Base-by-base conservation (phyloP, 768 basidiomycete genomes). In the Nevesoporus exiguus region DNA sequence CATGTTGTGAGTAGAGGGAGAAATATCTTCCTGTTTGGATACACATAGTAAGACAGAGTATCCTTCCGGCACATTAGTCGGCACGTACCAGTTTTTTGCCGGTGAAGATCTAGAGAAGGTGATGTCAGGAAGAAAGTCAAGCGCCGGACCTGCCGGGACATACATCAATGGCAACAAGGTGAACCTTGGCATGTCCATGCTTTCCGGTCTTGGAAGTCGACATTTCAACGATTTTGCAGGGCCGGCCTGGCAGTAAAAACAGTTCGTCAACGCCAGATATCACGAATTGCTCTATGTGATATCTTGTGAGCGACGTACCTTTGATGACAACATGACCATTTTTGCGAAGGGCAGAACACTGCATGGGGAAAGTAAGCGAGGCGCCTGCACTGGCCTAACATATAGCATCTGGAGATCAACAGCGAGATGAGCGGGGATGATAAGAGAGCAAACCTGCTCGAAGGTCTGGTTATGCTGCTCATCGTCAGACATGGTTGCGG, bases 101-200 rank as follows among this genome's bases (percentile, higher is more conserved):
- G 60, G 96, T 99, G 83, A 99, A 99, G 77, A 99, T 98, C 96
- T 97, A 67, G 37, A 51, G 21, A 48, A 55, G 15, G 29, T 8
- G 7, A 24, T 29, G 46, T 56, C 39, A 63, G 47, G 36, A 17
- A 33, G 31, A 49, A 52, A 37, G 17, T 55, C n/a, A 21, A 25
- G 24, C 10, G 34, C 47, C 22, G 55, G 17, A 19, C 39, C 11
- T 39, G 46, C 42, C 46, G 25, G 44, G 30, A 83, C 93, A 59
- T 70, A 97, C 95, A 76, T 99, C 97, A 71, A 92, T 90, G 71
- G 86, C 97, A 65, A 98, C 84, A 59, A 99, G 83, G 77, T 98
- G 94, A 70, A 98, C 97, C 78, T 98, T 99, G 74, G 97, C 96
- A 79, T 99, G 96, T 66, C 96, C 96, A 80, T 98, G 96, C 85